Evolutionary conservation across 441 rosid genomes (phyloP).

Genomic region (Erodium chrysanthum): DNA sequence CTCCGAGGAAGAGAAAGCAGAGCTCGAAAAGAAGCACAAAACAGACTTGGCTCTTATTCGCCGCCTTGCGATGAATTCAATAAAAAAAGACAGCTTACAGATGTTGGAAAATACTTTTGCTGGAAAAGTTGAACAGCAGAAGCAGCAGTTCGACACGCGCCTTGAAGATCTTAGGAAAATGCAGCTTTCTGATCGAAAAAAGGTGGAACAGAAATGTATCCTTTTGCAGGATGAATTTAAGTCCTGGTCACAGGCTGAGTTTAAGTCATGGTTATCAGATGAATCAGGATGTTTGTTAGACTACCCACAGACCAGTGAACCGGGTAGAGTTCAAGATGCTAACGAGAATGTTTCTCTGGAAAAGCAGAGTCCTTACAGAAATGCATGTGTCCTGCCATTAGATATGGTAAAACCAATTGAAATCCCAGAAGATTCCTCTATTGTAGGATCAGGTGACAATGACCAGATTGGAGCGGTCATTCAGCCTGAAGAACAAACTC

Average conservation of each 20-base stretch:
- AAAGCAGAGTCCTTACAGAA: conserved; percentile 2
- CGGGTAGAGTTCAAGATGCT: neutral
- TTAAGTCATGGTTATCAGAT: conserved; percentile 18
- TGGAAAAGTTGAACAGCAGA: conserved; percentile 34
- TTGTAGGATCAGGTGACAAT: conserved; percentile 7
- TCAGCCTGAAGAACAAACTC: conserved; percentile 20
- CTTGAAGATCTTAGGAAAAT: conserved; percentile 34
- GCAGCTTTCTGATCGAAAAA: conserved; percentile 34
- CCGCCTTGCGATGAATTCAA: conserved; percentile 25
- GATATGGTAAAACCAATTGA: conserved; percentile 17
- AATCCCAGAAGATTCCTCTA: conserved; percentile 14
- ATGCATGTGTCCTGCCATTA: conserved; percentile 2
- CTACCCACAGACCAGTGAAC: conserved; percentile 7
- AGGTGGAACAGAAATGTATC: conserved; percentile 34
- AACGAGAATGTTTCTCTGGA: neutral
- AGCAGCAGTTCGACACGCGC: conserved; percentile 22
- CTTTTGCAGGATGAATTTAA: conserved; percentile 36
- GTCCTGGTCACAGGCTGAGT: conserved; percentile 39
- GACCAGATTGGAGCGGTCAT: conserved; percentile 13
- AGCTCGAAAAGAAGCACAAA: conserved; percentile 31
- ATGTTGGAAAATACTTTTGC: conserved; percentile 38
- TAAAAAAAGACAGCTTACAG: conserved; percentile 31
- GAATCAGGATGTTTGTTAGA: conserved; percentile 17
- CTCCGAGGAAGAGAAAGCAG: conserved; percentile 33
- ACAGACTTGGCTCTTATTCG: conserved; percentile 42